Conservation (phyloP, 2,329 filamentous ascomycete species). For the Beauveria asiatica region DNA sequence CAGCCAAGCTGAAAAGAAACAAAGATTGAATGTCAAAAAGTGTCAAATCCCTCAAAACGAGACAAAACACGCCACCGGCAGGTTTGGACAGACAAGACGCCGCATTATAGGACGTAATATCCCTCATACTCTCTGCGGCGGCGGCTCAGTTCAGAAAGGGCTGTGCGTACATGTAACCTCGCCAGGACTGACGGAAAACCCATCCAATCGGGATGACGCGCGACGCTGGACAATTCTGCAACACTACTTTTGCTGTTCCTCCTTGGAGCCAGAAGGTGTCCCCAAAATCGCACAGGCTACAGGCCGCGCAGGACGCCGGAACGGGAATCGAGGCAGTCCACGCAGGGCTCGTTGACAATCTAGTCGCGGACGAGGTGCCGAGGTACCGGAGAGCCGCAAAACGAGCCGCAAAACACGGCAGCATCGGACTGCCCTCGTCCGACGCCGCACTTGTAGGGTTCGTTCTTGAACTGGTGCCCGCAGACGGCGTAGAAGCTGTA, state of each 20-base stretch:
- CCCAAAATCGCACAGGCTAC: too few species aligned
- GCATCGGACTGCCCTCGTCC: background rate
- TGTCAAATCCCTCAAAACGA: background rate
- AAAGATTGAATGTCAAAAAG: background rate
- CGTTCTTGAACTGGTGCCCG: background rate
- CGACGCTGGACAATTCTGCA: too few species aligned
- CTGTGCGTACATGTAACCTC: background rate
- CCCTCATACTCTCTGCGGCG: background rate
- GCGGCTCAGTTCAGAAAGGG: background rate
- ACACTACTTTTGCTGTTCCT: background rate
- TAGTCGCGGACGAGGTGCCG: background rate
- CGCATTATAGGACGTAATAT: background rate
- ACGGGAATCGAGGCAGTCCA: background rate
- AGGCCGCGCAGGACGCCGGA: background rate
- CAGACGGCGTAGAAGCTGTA: background rate
- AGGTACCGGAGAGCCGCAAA: background rate
- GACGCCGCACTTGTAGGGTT: background rate
- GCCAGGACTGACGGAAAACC: background rate
- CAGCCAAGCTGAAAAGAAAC: background rate
- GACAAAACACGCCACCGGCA: background rate
- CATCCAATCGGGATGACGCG: background rate
- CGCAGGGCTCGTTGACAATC: background rate
- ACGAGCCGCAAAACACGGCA: background rate
- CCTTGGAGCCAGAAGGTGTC: too few species aligned
- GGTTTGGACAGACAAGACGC: background rate